Conservation (phyloP, 768 basidiomycete genomes). For the Phlebiopsis gigantea region DNA sequence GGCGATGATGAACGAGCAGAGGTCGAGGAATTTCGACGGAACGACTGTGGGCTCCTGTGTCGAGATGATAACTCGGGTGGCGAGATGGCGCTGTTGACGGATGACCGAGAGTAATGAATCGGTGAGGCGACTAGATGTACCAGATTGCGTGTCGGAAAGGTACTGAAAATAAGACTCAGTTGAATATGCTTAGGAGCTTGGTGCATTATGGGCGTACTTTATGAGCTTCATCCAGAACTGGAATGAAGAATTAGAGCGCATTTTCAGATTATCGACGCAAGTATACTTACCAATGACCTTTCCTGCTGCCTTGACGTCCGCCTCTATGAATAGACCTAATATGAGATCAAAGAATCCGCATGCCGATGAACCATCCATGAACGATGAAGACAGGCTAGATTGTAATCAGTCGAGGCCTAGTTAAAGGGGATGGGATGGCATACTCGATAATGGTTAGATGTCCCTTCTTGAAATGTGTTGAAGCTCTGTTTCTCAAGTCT, state of each 20-base stretch:
- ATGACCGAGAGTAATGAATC: slow-evolving; percentile 53
- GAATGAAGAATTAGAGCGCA: slow-evolving; percentile 27
- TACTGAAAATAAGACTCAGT: slow-evolving; percentile 37
- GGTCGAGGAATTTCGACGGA: slow-evolving; percentile 59
- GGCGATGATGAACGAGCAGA: slow-evolving; percentile 58
- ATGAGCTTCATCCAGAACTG: slow-evolving; percentile 70
- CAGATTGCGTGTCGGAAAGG: slow-evolving; percentile 39
- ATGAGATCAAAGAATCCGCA: slow-evolving; percentile 71
- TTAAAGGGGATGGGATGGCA: neutral
- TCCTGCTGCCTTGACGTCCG: slow-evolving; percentile 47
- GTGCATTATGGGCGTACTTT: slow-evolving; percentile 38
- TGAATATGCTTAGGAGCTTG: neutral
- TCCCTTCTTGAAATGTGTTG: slow-evolving; percentile 45
- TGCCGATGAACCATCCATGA: slow-evolving; percentile 62
- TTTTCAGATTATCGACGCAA: neutral
- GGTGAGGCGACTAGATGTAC: slow-evolving; percentile 45
- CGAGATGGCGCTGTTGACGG: slow-evolving; percentile 67
- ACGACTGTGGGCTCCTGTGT: slow-evolving; percentile 79
- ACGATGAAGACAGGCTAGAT: slow-evolving; percentile 54
- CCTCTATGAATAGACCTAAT: slow-evolving; percentile 57
- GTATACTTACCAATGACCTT: slow-evolving; percentile 41
- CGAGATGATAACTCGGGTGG: slow-evolving; percentile 67
- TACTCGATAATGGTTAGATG: slow-evolving; percentile 61
- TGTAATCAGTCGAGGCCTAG: neutral
- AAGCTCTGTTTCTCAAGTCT: neutral